A percentile compares a stretch with the other conserved stretches of the same genome.
These are phyloP conservation scores for Ogataea wickerhamii DNA, from an alignment of 805 yeast genomes.

Conservation along the genomic window DNA sequence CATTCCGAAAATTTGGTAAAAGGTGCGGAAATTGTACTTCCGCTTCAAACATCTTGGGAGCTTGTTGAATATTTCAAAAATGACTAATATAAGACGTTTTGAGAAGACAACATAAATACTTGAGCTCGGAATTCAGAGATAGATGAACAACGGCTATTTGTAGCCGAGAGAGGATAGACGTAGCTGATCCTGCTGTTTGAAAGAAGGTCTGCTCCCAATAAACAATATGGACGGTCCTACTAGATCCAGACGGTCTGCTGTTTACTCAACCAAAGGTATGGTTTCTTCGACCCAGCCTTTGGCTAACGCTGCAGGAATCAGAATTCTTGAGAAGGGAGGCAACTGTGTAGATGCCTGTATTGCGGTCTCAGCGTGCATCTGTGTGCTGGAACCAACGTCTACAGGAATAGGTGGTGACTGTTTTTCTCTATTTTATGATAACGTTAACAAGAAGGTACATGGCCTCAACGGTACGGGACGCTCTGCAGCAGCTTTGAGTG, in stretches of 20 bases:
- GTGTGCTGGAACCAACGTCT: conserved; percentile 55
- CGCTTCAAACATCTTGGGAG: too few relatives aligned
- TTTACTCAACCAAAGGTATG: conserved; percentile 68
- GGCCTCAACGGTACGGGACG: conserved; percentile 80
- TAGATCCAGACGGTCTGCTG: conserved; percentile 66
- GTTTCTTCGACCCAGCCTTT: conserved; percentile 74
- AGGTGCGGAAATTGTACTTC: too few relatives aligned
- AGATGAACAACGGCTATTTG: too few relatives aligned
- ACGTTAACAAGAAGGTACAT: conserved; percentile 44
- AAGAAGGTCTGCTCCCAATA: too few relatives aligned
- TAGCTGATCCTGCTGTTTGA: too few relatives aligned
- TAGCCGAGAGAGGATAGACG: too few relatives aligned
- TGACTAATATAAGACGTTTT: too few relatives aligned
- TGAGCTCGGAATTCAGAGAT: too few relatives aligned
- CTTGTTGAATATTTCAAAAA: too few relatives aligned
- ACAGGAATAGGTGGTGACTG: conserved; percentile 70
- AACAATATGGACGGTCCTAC: conserved; percentile 12
- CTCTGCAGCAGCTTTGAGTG: conserved; percentile 47
- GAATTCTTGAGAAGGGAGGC: conserved; percentile 66
- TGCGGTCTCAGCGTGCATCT: conserved; percentile 54
- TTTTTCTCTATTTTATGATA: conserved; percentile 58
- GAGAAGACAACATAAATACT: too few relatives aligned
- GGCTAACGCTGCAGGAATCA: conserved; percentile 71
- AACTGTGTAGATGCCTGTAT: conserved; percentile 66
- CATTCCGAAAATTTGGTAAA: too few relatives aligned